Base-by-base conservation (phyloP, 139 green algal species). In the Tetraselmis chui region DNA sequence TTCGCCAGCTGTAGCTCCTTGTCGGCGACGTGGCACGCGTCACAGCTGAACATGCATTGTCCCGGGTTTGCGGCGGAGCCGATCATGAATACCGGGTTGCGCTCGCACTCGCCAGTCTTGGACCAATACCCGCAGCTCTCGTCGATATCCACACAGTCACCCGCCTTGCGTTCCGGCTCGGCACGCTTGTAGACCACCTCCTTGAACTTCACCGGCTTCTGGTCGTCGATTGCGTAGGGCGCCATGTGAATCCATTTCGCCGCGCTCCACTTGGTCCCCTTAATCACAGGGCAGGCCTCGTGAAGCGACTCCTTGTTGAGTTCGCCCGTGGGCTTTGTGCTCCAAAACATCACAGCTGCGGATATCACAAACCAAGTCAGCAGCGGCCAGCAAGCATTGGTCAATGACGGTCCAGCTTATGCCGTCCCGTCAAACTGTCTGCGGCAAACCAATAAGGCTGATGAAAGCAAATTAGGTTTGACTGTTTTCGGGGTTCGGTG, bases 281-380 rank as follows among this genome's bases (percentile, higher is more conserved):
- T 86, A 32, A 94, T 81, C 23, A 94, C 90, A 11, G 91, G 91
- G 87, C 91, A 95, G 26, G 89, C 90, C 29, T 83, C 89, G 79
- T 94, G 91, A 88, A 93, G 86, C 30, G 85, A 89, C 23, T 84
- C 83, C 29, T 75, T 28, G 26, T 84, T 81, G 76, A 94, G 82
- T 79, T 90, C 80, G 1, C 90, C 90, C 59, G 59, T 84, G 30
- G 89, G 81, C 32, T 89, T 89, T 30, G 93, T 91, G 11, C 31
- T 84, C 26, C 25, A 77, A 25, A 77, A 77, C 26, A 77, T 28
- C 5, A 77, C 18, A 2, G 74, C 45, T 67, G 45, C 45, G 18
- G 11, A 67, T 67, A 18, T 67, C 45, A 67, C n/a, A n/a, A n/a
- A n/a, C n/a, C n/a, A n/a, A n/a, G n/a, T n/a, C n/a, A n/a, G n/a